phyloP scores from a whole-genome alignment of 1,139 yeast genomes.

The Pichia sp. region DNA sequence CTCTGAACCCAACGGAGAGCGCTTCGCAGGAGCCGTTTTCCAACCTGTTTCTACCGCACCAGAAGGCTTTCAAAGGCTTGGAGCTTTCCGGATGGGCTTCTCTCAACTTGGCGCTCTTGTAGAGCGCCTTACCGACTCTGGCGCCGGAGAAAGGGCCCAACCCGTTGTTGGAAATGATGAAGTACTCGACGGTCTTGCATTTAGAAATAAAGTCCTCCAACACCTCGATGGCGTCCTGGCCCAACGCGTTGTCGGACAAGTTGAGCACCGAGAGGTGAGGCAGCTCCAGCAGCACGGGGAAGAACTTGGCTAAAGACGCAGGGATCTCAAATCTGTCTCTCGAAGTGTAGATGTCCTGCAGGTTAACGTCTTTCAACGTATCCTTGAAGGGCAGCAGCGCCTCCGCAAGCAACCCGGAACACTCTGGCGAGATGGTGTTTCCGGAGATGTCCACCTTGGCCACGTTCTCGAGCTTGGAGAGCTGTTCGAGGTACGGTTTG shows the following conservation, averaged over 20 bases:
- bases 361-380: conserved; percentile 61
- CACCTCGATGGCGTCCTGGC: conserved; percentile 90
- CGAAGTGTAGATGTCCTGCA: conserved; percentile 92
- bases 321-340: conserved; percentile 94
- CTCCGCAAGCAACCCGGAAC: conserved; percentile 67
- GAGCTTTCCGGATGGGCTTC: conserved; percentile 22
- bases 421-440: conserved; percentile 90
- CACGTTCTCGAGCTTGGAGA: conserved; percentile 39
- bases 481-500: conserved; percentile 54
- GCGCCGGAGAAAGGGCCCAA: conserved; percentile 98
- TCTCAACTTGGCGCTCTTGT: conserved; percentile 46
- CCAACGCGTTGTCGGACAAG: conserved; percentile 93
- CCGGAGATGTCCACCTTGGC: conserved; percentile 79
- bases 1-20: conserved; percentile 69
- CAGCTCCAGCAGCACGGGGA: conserved; percentile 69
- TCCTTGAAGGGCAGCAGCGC: conserved; percentile 47
- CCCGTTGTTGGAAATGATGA: conserved; percentile 89
- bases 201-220: conserved; percentile 71
- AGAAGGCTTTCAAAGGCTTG: conserved; percentile 64
- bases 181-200: conserved; percentile 77
- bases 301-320: conserved; percentile 62
- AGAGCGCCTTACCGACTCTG: conserved; percentile 82
- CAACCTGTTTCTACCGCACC: conserved; percentile 94
- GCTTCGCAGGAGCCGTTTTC: conserved; percentile 89
- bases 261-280: conserved; percentile 68